A percentile compares a stretch with the other conserved stretches of the same genome.
Conservation (phyloP, 2,329 filamentous ascomycete genomes). For the Pseudogymnoascus sp. region DNA sequence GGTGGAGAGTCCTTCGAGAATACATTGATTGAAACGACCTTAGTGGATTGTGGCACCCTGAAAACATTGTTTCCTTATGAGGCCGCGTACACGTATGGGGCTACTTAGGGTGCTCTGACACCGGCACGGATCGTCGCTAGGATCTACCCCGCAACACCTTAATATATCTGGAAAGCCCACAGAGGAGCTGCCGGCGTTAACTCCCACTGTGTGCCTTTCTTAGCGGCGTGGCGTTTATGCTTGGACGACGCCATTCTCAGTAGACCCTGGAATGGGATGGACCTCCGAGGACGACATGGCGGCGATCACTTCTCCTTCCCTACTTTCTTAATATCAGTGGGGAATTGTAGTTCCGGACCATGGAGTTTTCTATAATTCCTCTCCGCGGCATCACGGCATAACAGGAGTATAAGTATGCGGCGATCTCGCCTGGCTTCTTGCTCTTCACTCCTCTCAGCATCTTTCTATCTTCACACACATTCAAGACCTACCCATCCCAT, state of each 20-base stretch:
- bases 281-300: neutral
- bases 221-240: neutral
- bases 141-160: neutral
- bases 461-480: neutral
- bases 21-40: neutral
- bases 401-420: neutral
- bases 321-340: neutral
- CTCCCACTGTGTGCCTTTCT: neutral
- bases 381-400: neutral
- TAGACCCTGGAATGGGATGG: neutral
- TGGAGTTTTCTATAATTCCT: neutral
- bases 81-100: neutral
- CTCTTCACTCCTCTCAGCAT: neutral
- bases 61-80: neutral
- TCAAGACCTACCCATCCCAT: neutral
- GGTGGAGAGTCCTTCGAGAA: neutral
- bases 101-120: neutral
- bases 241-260: neutral
- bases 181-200: neutral
- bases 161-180: neutral
- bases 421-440: neutral
- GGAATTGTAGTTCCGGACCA: neutral
- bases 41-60: neutral
- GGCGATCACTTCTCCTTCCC: neutral
- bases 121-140: neutral